phyloP scores from a whole-genome alignment of 352 stramenopile genomes.

The Pythium guiyangense region DNA sequence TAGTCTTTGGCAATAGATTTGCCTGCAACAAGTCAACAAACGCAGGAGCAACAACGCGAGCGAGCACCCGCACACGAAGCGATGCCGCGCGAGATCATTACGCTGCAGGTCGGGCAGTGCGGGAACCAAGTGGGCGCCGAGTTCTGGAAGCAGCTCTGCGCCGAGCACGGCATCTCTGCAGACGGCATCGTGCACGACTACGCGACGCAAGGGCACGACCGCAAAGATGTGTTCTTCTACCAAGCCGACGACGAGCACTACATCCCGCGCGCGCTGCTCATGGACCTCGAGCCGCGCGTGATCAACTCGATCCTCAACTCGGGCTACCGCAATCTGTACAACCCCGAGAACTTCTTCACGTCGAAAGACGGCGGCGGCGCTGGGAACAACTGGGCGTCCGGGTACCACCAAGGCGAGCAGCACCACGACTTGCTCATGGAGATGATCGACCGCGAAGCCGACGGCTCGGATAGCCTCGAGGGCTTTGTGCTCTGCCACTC shows the following conservation, averaged over 20 bases:
- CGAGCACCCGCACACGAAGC: not conserved
- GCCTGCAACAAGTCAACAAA: too few relatives aligned
- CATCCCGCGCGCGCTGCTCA: constrained; percentile 95
- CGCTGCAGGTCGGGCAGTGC: constrained; percentile 98
- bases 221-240: constrained; percentile 99
- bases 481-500: constrained; percentile 99
- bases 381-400: constrained; percentile 92
- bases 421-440: constrained; percentile 98
- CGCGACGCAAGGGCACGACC: constrained; percentile 90
- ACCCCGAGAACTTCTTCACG: constrained; percentile 98
- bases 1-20: too few relatives aligned
- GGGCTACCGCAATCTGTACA: constrained; percentile 96
- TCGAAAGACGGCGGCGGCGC: constrained; percentile 89
- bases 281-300: constrained; percentile 96
- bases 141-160: constrained; percentile 99
- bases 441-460: constrained; percentile 99
- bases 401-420: constrained; percentile 89
- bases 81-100: constrained; percentile 99
- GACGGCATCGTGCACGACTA: constrained; percentile 96
- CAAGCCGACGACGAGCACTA: constrained; percentile 98
- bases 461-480: constrained; percentile 93
- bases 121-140: constrained; percentile 99
- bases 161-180: constrained; percentile 97
- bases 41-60: too few relatives aligned
- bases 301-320: constrained; percentile 93